Evolutionary conservation across 805 yeast genomes (phyloP).

Genomic region (Suhomyces faveliae): DNA sequence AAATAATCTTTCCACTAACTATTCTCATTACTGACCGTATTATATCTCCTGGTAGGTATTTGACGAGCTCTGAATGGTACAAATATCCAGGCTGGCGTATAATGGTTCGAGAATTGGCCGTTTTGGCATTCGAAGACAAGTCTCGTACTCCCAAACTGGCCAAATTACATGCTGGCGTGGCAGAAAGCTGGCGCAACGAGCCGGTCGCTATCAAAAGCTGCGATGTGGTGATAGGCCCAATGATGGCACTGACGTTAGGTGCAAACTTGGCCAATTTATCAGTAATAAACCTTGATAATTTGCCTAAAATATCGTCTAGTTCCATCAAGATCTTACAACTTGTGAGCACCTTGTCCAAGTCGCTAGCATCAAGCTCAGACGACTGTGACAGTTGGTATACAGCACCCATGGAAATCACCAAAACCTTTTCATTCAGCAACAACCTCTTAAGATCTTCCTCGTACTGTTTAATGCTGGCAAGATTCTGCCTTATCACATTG

Average conservation of each 20-base stretch:
- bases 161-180: constrained; percentile 79
- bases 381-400: constrained; percentile 43
- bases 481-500: constrained; percentile 48
- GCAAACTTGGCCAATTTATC: constrained; percentile 58
- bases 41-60: constrained; percentile 54
- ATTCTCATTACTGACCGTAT: constrained; percentile 74
- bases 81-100: constrained; percentile 68
- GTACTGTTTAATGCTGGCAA: constrained; percentile 26
- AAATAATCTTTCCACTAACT: constrained; percentile 70
- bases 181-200: constrained; percentile 62
- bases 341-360: constrained; percentile 36
- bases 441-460: constrained; percentile 40
- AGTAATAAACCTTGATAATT: constrained; percentile 55
- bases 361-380: constrained; percentile 17
- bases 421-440: constrained; percentile 60
- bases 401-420: constrained; percentile 75
- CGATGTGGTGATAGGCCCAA: constrained; percentile 73
- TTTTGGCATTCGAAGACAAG: constrained; percentile 27
- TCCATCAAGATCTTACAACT: constrained; percentile 50
- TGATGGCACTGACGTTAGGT: constrained; percentile 73
- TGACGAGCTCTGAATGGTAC: constrained; percentile 59
- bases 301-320: constrained; percentile 42
- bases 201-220: constrained; percentile 69
- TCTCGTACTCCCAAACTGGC: constrained; percentile 68
- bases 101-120: constrained; percentile 28